phyloP scores from a whole-genome alignment of 2,329 filamentous ascomycete species.

The Berkeleyomyces rouxiae region DNA sequence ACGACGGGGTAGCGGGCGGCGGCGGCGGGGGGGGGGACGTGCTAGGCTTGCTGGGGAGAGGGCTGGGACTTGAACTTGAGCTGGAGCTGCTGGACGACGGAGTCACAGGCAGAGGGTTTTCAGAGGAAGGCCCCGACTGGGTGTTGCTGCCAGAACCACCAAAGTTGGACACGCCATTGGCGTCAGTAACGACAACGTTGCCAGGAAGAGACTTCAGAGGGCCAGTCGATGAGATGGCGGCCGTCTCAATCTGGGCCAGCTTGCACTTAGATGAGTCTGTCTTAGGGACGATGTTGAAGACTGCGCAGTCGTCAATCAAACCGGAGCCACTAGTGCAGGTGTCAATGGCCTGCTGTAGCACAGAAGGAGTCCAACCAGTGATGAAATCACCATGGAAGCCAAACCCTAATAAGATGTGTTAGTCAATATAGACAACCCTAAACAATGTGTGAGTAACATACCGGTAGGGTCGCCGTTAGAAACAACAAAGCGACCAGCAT shows the following conservation, averaged over 20 bases:
- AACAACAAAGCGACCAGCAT: slow-evolving; percentile 54
- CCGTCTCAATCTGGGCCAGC: slow-evolving; percentile 35
- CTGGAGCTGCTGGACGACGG: neutral
- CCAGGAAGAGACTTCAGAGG: slow-evolving; percentile 49
- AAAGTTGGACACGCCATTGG: slow-evolving; percentile 15
- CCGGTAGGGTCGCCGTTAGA: slow-evolving; percentile 64
- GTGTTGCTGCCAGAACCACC: neutral
- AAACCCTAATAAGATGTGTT: slow-evolving; percentile 32
- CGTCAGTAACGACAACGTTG: slow-evolving; percentile 29
- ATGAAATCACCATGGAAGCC: slow-evolving; percentile 72
- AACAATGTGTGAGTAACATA: slow-evolving; percentile 21
- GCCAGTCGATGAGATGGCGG: slow-evolving; percentile 33
- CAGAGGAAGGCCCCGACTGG: neutral
- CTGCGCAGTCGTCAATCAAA: slow-evolving; percentile 50
- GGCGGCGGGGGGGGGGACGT: slow-evolving; percentile 8
- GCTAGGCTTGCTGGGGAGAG: slow-evolving; percentile 1
- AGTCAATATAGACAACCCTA: neutral
- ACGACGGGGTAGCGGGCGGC: neutral
- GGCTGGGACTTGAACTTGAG: neutral
- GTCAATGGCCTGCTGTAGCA: slow-evolving; percentile 56
- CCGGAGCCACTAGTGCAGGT: slow-evolving; percentile 59
- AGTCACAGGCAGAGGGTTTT: neutral
- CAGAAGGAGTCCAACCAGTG: slow-evolving; percentile 53
- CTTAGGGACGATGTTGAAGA: slow-evolving; percentile 57
- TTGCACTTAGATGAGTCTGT: slow-evolving; percentile 40